Percentiles rank a stretch among this genome's conserved stretches.
Evolutionary conservation across 2,329 filamentous ascomycete genomes (phyloP).

Genomic region (Colletotrichum zoysiae): DNA sequence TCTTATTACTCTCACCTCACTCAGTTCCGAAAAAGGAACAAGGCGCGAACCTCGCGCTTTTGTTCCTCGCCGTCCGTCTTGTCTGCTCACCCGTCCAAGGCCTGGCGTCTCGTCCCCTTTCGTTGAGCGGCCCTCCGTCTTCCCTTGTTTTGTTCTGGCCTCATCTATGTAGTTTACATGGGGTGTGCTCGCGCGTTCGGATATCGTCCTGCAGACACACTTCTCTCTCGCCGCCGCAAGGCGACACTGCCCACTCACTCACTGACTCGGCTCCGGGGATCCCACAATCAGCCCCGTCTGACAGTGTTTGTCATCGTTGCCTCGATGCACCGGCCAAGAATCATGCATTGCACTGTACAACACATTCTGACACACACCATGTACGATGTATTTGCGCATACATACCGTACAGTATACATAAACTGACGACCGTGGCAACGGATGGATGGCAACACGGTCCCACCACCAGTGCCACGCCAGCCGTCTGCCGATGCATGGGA

Average conservation of each 20-base stretch:
- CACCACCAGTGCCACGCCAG: constrained; percentile 25
- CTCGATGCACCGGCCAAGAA: neutral
- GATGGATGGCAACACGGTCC: constrained; percentile 2
- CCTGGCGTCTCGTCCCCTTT: neutral
- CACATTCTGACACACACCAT: too few relatives aligned
- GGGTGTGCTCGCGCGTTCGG: neutral
- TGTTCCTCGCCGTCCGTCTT: neutral
- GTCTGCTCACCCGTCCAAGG: neutral
- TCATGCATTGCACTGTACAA: neutral
- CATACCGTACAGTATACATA: too few relatives aligned
- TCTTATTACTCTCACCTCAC: constrained; percentile 4
- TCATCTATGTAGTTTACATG: too few relatives aligned
- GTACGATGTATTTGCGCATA: neutral
- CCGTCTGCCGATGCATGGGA: constrained; percentile 23
- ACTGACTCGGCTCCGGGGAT: neutral
- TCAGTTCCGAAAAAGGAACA: constrained; percentile 7
- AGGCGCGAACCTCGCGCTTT: constrained; percentile 15
- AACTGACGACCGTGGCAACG: neutral
- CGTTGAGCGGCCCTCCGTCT: neutral
- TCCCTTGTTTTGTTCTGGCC: neutral
- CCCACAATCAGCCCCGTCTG: neutral
- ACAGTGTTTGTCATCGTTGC: neutral
- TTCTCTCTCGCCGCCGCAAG: neutral
- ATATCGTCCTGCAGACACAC: neutral
- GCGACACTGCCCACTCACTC: neutral